phyloP scores from a whole-genome alignment of 1,139 yeast species.

The Sugiyamaella neomexicana region DNA sequence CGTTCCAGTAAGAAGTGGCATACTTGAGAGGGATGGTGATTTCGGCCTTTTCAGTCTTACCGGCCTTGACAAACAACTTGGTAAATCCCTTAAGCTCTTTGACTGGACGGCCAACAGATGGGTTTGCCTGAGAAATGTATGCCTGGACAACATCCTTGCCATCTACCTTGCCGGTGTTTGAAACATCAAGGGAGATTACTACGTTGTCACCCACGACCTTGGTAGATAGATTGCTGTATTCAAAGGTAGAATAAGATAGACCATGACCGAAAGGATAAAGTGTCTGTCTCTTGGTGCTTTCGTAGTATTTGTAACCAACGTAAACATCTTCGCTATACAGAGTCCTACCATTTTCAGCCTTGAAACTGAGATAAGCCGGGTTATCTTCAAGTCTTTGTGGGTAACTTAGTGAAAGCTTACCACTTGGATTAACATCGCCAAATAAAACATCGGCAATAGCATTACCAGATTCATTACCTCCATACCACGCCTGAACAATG shows the following conservation, averaged over 20 bases:
- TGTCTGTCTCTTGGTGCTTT: slow-evolving; percentile 48
- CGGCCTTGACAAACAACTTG: slow-evolving; percentile 49
- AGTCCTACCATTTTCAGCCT: slow-evolving; percentile 52
- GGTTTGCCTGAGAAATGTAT: slow-evolving; percentile 45
- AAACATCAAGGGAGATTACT: slow-evolving; percentile 44
- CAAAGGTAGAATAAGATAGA: slow-evolving; percentile 55
- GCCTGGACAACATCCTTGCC: slow-evolving; percentile 53
- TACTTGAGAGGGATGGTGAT: slow-evolving; percentile 47
- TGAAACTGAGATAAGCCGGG: slow-evolving; percentile 51
- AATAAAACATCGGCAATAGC: slow-evolving; percentile 59
- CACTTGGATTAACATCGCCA: slow-evolving; percentile 66
- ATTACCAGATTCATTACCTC: slow-evolving; percentile 52
- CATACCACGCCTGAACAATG: slow-evolving; percentile 53
- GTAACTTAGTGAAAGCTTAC: slow-evolving; percentile 61
- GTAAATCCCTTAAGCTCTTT: slow-evolving; percentile 60
- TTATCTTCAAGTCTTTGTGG: slow-evolving; percentile 51
- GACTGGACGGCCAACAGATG: slow-evolving; percentile 51
- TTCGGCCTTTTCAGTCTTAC: slow-evolving; percentile 44
- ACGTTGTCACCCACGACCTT: slow-evolving; percentile 38
- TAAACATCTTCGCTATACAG: slow-evolving; percentile 58
- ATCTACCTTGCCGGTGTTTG: slow-evolving; percentile 45
- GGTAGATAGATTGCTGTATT: slow-evolving; percentile 36
- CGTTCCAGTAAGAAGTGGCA: slow-evolving; percentile 57
- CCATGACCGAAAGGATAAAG: slow-evolving; percentile 64
- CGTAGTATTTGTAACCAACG: slow-evolving; percentile 62